Base-by-base conservation (phyloP, 306 rosid genomes). In the Pterocarpus santalinus region DNA sequence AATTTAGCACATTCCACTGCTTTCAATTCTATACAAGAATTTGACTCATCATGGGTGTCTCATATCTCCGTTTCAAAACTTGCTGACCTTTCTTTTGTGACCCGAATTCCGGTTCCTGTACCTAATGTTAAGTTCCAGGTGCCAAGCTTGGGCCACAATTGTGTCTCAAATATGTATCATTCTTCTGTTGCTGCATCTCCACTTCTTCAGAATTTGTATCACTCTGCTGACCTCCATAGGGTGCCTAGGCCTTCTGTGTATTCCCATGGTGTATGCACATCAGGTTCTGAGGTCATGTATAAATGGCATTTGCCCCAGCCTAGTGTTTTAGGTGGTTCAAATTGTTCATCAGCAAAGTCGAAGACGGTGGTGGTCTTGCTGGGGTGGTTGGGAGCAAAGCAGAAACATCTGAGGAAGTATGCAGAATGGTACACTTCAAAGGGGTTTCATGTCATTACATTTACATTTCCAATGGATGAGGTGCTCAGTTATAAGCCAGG, bases 371-470 rank as follows among this genome's bases (percentile, higher is more conserved):
- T 95, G 77, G 94, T 95, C 65, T 84, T 95, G 89, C 85, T 95
- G 63, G 99, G 99, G 57, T 95, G 99, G 99, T 76, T 95, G 86
- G 99, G 99, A 73, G 94, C 99, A n/a, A 95, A 87, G 89, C 99
- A 95, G 81, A 95, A 84, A 58, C 99, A 95, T 88, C 88, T 95
- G 33, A 89, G 75, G 79, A 92, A 85, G 79, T 95, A 95, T 68
- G 99, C 99, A 0, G 99, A 95, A 62, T 93, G 97, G 98, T 95
- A 95, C 69, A 92, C 97, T 71, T 91, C 99, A 4, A 92, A 85
- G 79, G 98, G 98, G 22, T 95, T 80, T 90, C 94, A 95, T 85
- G 99, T 73, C 62, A 85, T 95, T 84, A 95, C 98, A 14, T 93
- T 93, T 77, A 93, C 98, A n/a, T 82, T 91, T 81, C 98, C 98